Base-by-base conservation (phyloP, 805 yeast genomes). In the Groenewaldozyma tartarivorans region DNA sequence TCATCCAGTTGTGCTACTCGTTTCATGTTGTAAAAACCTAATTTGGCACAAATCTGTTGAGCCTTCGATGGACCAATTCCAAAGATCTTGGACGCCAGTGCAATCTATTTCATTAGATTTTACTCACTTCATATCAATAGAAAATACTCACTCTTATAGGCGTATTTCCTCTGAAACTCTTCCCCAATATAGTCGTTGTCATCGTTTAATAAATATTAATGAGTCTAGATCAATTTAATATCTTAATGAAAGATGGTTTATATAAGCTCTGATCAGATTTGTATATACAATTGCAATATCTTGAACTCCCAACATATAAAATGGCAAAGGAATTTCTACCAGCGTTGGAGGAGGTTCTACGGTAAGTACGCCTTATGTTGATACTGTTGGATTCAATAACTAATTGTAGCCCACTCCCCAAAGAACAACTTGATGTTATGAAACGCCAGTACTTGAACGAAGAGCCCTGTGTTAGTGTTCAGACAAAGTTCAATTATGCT, bases 1-100 rank as follows among this genome's bases (percentile, higher is more conserved):
- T 92, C 97, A 21, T 81, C 68, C 30, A 92, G 72, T 62, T 92
- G 95, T 59, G 84, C 92, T 83, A 88, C 81, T 64, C 95, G 77
- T 94, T 90, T 88, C 58, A 74, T 69, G 35, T 97, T 97, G 56
- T 88, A 90, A 45, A 92, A 74, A 7, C 95, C 96, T 18, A 90
- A 75, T 57, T 78, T 85, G 31, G 96, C 79, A 59, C 96, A 87
- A 40, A 92, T 68, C 53, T 69, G 68, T 48, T 74, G 74, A 2
- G 96, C 90, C 6, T 82, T 76, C 40, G 66, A 60, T 35, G 66
- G 61, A n/a, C 97, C 96, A 32, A 92, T 68, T 22, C 97, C 98
- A 58, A 83, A 88, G 49, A 92, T 80, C 47, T 79, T 79, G 42
- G 81, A 72, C 19, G 88, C 78, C 47, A 92, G 69, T 3, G 94